Evolutionary conservation across 768 basidiomycete genomes (phyloP).

Genomic region (Termitomyces sp.): DNA sequence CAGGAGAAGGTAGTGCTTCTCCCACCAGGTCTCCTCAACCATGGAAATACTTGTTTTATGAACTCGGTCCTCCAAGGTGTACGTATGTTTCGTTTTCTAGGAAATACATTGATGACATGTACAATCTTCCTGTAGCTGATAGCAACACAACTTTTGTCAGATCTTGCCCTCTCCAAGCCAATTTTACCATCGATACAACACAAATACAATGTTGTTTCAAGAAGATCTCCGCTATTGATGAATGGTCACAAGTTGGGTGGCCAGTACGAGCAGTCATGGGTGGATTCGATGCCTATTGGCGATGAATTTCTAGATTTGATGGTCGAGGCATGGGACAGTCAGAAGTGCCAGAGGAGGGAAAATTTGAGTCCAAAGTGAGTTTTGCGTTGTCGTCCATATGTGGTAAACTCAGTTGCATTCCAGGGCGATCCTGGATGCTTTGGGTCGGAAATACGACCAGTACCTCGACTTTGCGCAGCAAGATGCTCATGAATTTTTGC

Average conservation of each 20-base stretch:
- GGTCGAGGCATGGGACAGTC: conserved; percentile 58
- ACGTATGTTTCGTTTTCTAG: conserved; percentile 27
- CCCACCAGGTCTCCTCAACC: conserved; percentile 73
- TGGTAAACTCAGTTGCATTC: not conserved
- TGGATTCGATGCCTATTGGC: conserved; percentile 61
- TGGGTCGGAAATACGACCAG: conserved; percentile 88
- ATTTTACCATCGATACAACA: conserved; percentile 36
- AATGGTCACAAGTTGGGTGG: conserved; percentile 58
- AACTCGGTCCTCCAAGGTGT: conserved; percentile 91
- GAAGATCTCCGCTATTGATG: conserved; percentile 61
- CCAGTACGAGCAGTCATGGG: conserved; percentile 45
- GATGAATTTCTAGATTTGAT: conserved; percentile 61
- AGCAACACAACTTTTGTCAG: conserved; percentile 55
- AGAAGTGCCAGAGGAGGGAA: conserved; percentile 43
- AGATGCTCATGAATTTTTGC: conserved; percentile 91
- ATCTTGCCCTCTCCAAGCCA: conserved; percentile 50
- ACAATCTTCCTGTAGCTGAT: conserved; percentile 41
- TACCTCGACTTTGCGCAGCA: conserved; percentile 95
- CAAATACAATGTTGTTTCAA: conserved; percentile 33
- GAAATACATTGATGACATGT: not conserved
- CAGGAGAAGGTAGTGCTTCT: conserved; percentile 51
- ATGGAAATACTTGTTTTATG: conserved; percentile 94
- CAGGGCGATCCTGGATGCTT: conserved; percentile 56
- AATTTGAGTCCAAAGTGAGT: conserved; percentile 65
- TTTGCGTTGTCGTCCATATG: not conserved